Percentiles rank a stretch among this genome's conserved stretches.
Conservation (phyloP, 1,139 yeast genomes). For the Eremothecium gossypii region DNA sequence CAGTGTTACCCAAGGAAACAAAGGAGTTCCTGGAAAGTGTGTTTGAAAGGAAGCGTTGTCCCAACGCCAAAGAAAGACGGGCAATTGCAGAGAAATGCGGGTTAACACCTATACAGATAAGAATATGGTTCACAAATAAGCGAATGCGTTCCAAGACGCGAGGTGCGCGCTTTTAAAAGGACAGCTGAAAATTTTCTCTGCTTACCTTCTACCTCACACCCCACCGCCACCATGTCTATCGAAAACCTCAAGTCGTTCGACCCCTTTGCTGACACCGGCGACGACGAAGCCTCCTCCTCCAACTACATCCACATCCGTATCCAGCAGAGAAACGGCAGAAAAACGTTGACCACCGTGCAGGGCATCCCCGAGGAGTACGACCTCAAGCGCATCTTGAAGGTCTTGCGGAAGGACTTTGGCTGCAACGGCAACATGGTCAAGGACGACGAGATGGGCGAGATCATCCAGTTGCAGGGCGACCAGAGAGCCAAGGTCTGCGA, state of each 20-base stretch:
- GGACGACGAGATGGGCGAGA: conserved; percentile 93
- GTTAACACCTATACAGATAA: conserved; percentile 12
- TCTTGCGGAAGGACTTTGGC: conserved; percentile 94
- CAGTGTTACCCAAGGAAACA: conserved; percentile 11
- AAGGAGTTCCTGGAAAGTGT: conserved; percentile 11
- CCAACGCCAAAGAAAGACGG: conserved; percentile 11
- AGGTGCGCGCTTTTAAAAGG: conserved; percentile 5
- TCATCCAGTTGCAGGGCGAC: conserved; percentile 97
- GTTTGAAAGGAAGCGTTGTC: conserved; percentile 12
- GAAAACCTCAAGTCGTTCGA: conserved; percentile 96
- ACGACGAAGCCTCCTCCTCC: conserved; percentile 93
- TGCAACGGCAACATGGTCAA: conserved; percentile 98
- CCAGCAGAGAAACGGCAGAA: conserved; percentile 99
- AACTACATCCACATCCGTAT: conserved; percentile 97
- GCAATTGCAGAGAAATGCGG: conserved; percentile 14
- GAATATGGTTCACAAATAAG: conserved; percentile 11
- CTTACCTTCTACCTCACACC: conserved; percentile 3
- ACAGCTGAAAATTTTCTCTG: conserved; percentile 5
- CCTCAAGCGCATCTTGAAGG: conserved; percentile 85
- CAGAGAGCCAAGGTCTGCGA: conserved; percentile 96
- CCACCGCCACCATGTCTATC: conserved; percentile 45
- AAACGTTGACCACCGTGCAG: conserved; percentile 96
- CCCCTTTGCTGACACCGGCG: conserved; percentile 99
- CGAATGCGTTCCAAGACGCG: conserved; percentile 24
- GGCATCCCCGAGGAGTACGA: conserved; percentile 95